Conservation (phyloP, 2,329 filamentous ascomycete genomes). For the Diplodia intermedia region DNA sequence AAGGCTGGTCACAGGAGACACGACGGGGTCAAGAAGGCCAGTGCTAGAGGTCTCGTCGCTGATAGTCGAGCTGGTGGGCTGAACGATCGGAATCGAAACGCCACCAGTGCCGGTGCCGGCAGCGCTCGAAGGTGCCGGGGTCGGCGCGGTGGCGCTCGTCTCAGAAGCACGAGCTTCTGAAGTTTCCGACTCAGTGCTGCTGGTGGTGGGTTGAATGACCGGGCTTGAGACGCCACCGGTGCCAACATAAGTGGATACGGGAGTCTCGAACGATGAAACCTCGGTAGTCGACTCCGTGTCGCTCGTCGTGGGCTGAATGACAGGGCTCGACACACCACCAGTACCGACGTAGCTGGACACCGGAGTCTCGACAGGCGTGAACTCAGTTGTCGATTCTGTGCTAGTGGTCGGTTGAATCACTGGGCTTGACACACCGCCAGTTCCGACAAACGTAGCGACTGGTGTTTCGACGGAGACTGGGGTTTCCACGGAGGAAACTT, state of each 20-base stretch:
- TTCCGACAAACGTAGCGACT: neutral
- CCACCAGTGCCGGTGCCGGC: conserved; percentile 30
- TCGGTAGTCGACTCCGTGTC: conserved; percentile 8
- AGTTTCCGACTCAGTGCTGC: neutral
- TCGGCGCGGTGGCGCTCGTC: neutral
- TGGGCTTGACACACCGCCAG: conserved; percentile 21
- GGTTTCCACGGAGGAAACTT: neutral
- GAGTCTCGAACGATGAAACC: conserved; percentile 5
- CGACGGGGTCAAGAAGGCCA: conserved; percentile 11
- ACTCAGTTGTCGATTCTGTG: neutral
- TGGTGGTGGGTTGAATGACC: conserved; percentile 21
- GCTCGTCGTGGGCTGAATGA: conserved; percentile 24
- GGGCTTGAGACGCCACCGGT: conserved; percentile 29
- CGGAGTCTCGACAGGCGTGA: neutral
- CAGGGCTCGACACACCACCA: conserved; percentile 31
- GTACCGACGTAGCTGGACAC: conserved; percentile 22
- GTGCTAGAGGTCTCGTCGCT: conserved; percentile 16
- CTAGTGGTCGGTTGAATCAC: conserved; percentile 24
- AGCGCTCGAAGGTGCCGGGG: conserved; percentile 8
- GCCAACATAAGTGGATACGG: conserved; percentile 11
- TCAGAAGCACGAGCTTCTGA: conserved; percentile 1
- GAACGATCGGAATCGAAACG: conserved; percentile 29
- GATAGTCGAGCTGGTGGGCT: conserved; percentile 22
- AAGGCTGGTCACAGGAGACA: conserved; percentile 22
- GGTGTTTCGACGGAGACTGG: neutral